Evolutionary conservation across 1,139 yeast genomes (phyloP).

Genomic region (Kodamaea suecica): DNA sequence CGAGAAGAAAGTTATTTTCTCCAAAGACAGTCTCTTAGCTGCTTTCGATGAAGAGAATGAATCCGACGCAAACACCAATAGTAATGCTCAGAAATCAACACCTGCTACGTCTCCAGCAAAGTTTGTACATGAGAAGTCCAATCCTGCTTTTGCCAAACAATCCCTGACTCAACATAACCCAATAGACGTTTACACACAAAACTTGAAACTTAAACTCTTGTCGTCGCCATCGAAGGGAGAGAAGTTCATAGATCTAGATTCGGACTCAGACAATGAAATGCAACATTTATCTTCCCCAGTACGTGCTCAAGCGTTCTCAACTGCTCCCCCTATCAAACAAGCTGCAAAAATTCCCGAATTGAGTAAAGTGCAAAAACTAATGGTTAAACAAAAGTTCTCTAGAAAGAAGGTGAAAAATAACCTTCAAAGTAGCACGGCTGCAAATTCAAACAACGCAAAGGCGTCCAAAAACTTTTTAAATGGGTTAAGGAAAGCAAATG

Average conservation of each 20-base stretch:
- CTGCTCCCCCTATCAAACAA: background rate
- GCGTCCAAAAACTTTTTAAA: constrained; percentile 9
- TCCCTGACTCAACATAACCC: constrained; percentile 24
- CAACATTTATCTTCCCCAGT: constrained; percentile 10
- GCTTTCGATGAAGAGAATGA: constrained; percentile 35
- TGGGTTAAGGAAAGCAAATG: constrained; percentile 33
- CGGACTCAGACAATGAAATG: constrained; percentile 19
- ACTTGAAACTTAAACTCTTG: constrained; percentile 24
- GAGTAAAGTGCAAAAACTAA: constrained; percentile 35
- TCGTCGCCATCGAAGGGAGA: constrained; percentile 28
- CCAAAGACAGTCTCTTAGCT: constrained; percentile 31
- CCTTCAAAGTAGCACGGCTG: constrained; percentile 2
- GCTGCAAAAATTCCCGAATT: constrained; percentile 26
- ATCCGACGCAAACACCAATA: constrained; percentile 13
- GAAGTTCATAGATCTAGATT: constrained; percentile 19
- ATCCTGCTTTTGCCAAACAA: constrained; percentile 5
- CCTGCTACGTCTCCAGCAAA: constrained; percentile 39
- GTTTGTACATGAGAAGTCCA: constrained; percentile 1
- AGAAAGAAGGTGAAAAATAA: constrained; percentile 17
- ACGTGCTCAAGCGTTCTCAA: constrained; percentile 2
- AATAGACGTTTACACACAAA: constrained; percentile 36
- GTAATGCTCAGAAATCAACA: constrained; percentile 17
- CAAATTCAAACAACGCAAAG: constrained; percentile 3
- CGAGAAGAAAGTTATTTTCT: constrained; percentile 26
- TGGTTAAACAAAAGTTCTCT: constrained; percentile 36